Evolutionary conservation across 176 grass and related monocot genomes (phyloP), one percentile per base, ranked within the genome.

Genomic region (Carex scoparia): DNA sequence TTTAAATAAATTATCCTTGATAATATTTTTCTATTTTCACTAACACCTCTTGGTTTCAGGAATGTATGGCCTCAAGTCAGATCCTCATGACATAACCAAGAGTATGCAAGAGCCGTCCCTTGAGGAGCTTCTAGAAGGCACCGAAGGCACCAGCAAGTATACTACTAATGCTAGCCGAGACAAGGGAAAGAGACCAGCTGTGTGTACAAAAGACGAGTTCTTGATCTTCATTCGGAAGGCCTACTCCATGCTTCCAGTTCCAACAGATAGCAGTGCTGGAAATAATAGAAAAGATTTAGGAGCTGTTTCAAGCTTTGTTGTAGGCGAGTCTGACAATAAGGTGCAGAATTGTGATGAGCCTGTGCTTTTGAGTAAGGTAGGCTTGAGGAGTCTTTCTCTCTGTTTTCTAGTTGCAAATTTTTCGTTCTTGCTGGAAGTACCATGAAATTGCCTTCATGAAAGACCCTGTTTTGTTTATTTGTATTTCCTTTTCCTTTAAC

Each of bases 21-120:
- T 69, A 2, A 15, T 55, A 18, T 58, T 73, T 64, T 51, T 68
- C 13, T 38, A 59, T 27, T 46, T 46, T 42, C 62, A 48, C 8
- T 42, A 30, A 84, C 10, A 14, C 54, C 70, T 74, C 82, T 19
- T 94, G 68, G 33, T 81, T 87, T 89, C 84, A 99, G 96, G 93
- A 80, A 54, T 87, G 58, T 86, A 94, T 87, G 90, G 92, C 46
- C 93, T 95, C 37, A 99, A 94, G 86, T 79, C 93, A 76, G 91
- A 99, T 86, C 67, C 89, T 30, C 85, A 84, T 90, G 96, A 99
- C 69, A 86, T 95, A 71, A 94, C 91, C 56, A 92, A 92, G 78
- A 84, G 91, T 88, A 87, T 94, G 59, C 86, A 94, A 82, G 92
- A 95, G 35, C 85, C 89, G 31, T 83, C 90, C 11, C 84, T 99